Conservation (phyloP, 768 basidiomycete genomes). For the Russula earlei region DNA sequence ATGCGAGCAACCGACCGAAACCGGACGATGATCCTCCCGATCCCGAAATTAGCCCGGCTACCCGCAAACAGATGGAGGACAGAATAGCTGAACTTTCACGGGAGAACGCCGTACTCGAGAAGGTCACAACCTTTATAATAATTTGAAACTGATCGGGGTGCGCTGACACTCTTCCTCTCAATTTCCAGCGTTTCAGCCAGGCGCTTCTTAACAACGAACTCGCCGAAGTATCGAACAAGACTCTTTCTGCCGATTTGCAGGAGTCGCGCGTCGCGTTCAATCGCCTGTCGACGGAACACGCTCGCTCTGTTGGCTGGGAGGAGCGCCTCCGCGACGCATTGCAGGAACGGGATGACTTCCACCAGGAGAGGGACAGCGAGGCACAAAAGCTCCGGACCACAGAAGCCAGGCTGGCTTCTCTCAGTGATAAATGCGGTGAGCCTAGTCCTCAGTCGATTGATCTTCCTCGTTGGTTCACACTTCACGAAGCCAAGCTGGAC, state of each 20-base stretch:
- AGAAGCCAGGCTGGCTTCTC: conserved; percentile 52
- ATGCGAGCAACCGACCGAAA: conserved; percentile 1
- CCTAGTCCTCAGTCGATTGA: not conserved
- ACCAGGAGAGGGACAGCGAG: conserved; percentile 71
- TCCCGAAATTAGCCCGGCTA: conserved; percentile 10
- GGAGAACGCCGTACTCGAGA: conserved; percentile 56
- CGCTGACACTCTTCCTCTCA: conserved; percentile 3
- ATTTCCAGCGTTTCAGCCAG: conserved; percentile 59
- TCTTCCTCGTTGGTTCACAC: not conserved
- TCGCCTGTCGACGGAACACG: conserved; percentile 58
- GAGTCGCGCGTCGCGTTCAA: conserved; percentile 59
- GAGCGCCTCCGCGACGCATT: conserved; percentile 50
- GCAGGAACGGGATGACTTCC: conserved; percentile 75
- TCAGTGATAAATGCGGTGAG: conserved; percentile 61
- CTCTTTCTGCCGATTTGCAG: conserved; percentile 62
- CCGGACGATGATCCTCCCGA: conserved; percentile 9
- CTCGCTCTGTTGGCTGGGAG: conserved; percentile 64
- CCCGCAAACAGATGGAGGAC: conserved; percentile 25
- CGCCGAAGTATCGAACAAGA: conserved; percentile 68
- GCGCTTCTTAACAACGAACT: conserved; percentile 76
- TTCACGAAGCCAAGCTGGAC: conserved; percentile 52
- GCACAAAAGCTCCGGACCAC: conserved; percentile 55
- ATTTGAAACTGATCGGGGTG: not conserved
- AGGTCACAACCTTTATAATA: conserved; percentile 30
- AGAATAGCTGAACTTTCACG: conserved; percentile 33